Conservation (phyloP, 306 rosid species). For the Cicer pinnatifidum region DNA sequence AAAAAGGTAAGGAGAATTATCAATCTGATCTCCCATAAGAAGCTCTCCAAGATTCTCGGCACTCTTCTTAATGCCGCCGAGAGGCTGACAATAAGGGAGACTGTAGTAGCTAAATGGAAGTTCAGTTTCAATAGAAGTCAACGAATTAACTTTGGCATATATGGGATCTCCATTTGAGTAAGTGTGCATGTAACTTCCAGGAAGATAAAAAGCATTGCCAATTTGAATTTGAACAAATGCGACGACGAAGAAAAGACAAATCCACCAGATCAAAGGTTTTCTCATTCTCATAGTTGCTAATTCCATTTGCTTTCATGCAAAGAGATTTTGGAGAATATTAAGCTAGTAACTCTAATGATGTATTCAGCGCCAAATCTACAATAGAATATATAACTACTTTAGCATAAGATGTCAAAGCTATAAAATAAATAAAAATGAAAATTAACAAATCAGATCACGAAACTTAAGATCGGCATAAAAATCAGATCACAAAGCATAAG, state of each 20-base stretch:
- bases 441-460: conserved; percentile 36
- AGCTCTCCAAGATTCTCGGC: conserved; percentile 96
- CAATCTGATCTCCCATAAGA: conserved; percentile 93
- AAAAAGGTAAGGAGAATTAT: conserved; percentile 79
- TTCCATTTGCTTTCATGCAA: conserved; percentile 54
- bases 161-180: conserved; percentile 64
- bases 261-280: conserved; percentile 46
- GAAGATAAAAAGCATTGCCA: conserved; percentile 78
- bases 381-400: conserved; percentile 21
- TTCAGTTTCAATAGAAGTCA: conserved; percentile 96
- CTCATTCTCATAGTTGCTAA: conserved; percentile 47
- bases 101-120: conserved; percentile 90
- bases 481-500: conserved; percentile 28
- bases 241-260: conserved; percentile 46
- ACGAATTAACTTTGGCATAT: conserved; percentile 81
- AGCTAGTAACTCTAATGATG: conserved; percentile 36
- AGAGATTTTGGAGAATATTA: not conserved
- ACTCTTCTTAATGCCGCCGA: conserved; percentile 70
- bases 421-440: not conserved
- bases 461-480: conserved; percentile 16
- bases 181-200: conserved; percentile 92
- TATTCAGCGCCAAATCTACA: conserved; percentile 61
- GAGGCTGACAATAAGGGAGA: conserved; percentile 80
- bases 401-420: conserved; percentile 32
- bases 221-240: conserved; percentile 48